Evolutionary conservation across 148 eudicot species (phyloP), one percentile per base, ranked within the genome.

Genomic region (Oxyria digyna): DNA sequence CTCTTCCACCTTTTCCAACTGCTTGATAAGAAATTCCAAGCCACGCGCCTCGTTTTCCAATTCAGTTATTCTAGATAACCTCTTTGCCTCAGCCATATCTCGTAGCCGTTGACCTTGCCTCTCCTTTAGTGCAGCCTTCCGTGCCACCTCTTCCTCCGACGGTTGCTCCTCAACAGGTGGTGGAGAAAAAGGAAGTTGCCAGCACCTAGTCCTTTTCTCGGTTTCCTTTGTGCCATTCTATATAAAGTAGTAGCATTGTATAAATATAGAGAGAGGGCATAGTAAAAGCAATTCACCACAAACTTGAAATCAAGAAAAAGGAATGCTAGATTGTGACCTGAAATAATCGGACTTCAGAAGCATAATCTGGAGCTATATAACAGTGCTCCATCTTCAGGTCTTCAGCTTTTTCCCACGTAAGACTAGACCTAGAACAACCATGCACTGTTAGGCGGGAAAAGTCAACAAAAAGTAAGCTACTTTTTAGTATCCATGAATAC

Each of bases 341-440:
- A 84, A 94, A 94, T 69, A 94, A 79, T 73, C 74, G 84, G 72
- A 89, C 86, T 78, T 90, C 98, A 52, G 92, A 74, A 43, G 78
- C 84, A 74, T 94, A 94, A 83, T 94, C 95, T 52, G 76, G 77
- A 26, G 96, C 86, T 57, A 94, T 78, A 78, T 90, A 94, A 75
- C 98, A 90, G 75, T 94, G 89, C 74, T 94, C 98, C 97, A 94
- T 94, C 82, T 94, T 94, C 74, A 94, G 82, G 70, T 94, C 98
- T 82, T 94, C 98, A 73, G 82, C 92, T 79, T 90, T 94, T 83
- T 94, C 98, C 98, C 98, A 94, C 13, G 96, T 85, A 69, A 94
- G 83, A 78, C 79, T 85, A 69, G 90, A 71, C 77, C 98, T 94
- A 69, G 66, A 62, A 57, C 31, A 49, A 35, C 45, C 67, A 73